Evolutionary conservation across 139 green algal species (phyloP).

Genomic region (Auxenochlorella pyrenoidosa): DNA sequence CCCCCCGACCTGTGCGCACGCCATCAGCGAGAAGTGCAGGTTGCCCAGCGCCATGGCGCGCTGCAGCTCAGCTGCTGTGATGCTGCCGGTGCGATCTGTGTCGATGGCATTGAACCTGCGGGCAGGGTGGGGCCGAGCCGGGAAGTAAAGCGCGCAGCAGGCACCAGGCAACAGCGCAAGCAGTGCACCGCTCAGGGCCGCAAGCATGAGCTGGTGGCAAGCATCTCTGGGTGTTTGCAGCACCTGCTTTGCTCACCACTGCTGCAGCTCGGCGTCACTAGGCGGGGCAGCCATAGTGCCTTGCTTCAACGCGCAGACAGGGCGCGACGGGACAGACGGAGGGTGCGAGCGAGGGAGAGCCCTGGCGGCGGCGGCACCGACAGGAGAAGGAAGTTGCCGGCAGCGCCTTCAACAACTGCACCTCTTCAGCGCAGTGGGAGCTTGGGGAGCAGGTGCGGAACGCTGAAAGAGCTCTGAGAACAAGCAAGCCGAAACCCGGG

Average conservation of each 20-base stretch:
- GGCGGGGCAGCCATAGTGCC: neutral
- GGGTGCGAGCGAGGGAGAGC: too few relatives aligned
- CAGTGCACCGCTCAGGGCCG: too few relatives aligned
- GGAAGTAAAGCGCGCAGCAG: too few relatives aligned
- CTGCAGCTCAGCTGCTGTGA: slow-evolving; percentile 12
- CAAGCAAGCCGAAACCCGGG: too few relatives aligned
- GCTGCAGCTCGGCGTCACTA: neutral
- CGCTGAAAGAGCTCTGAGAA: too few relatives aligned
- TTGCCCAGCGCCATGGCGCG: slow-evolving; percentile 10
- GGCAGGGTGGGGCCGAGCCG: neutral
- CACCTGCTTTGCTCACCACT: neutral
- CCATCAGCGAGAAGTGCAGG: slow-evolving; percentile 22
- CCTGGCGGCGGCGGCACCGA: neutral
- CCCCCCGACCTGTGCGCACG: slow-evolving; percentile 20
- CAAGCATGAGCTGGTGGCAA: neutral
- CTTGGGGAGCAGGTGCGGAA: too few relatives aligned
- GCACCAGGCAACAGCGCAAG: too few relatives aligned
- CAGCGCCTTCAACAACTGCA: neutral
- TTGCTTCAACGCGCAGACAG: neutral
- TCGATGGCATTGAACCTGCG: neutral
- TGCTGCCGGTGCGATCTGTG: neutral
- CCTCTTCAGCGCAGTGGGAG: too few relatives aligned
- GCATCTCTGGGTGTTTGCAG: neutral
- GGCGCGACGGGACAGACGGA: too few relatives aligned
- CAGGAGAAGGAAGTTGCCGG: neutral